Conservation (phyloP, 176 grass and related monocot genomes). For the Raddia distichophylla region DNA sequence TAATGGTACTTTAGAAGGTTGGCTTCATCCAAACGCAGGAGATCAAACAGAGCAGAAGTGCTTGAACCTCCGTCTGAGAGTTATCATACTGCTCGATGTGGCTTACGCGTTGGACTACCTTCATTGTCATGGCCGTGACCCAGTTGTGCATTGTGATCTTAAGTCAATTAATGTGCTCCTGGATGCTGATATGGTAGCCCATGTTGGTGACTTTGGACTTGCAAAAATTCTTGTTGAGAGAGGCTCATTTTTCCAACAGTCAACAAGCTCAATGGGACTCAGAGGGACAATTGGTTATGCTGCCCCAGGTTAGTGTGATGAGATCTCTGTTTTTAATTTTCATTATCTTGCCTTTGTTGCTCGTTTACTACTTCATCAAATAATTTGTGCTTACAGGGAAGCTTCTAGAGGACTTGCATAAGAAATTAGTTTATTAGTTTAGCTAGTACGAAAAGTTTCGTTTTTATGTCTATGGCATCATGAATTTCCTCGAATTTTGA, state of each 20-base stretch:
- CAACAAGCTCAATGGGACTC: background rate
- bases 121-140: background rate
- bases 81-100: conserved; percentile 32
- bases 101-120: conserved; percentile 30
- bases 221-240: background rate
- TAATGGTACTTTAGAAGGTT: conserved; percentile 38
- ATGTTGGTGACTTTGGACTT: conserved; percentile 24
- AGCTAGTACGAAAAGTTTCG: too few relatives aligned
- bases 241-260: background rate
- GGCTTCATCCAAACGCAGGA: conserved; percentile 20
- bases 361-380: background rate
- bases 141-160: conserved; percentile 21
- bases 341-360: background rate
- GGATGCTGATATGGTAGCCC: conserved; percentile 17
- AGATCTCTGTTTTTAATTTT: too few relatives aligned
- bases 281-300: conserved; percentile 42
- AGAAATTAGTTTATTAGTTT: background rate
- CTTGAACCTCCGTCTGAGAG: background rate
- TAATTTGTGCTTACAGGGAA: background rate
- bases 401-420: background rate
- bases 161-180: conserved; percentile 36
- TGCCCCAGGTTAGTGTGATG: background rate
- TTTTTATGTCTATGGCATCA: too few relatives aligned
- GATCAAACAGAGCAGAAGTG: background rate
- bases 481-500: background rate